Percentiles rank a stretch among this genome's conserved stretches.
These are phyloP conservation scores for Penicillium simplicissimum DNA, from an alignment of 495 filamentous ascomycete genomes.

Conservation along the genomic window DNA sequence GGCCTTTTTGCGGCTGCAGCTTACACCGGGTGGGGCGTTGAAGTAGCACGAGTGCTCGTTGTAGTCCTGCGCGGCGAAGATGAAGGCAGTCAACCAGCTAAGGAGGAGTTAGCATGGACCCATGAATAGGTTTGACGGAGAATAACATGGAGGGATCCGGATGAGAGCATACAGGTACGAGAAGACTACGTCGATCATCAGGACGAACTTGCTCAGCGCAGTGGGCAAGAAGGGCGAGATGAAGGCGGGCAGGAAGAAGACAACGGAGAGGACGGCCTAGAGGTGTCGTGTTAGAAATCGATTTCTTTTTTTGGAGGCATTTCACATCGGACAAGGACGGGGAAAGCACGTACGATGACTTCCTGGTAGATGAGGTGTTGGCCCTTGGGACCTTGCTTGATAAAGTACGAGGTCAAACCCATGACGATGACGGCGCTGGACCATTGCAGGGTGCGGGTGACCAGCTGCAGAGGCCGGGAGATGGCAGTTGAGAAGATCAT, in stretches of 20 bases:
- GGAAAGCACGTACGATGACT: slow-evolving; percentile 50
- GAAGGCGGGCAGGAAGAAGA: slow-evolving; percentile 59
- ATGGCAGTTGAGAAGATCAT: slow-evolving; percentile 36
- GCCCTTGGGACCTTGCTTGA: slow-evolving; percentile 41
- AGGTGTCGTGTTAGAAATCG: background rate
- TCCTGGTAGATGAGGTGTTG: slow-evolving; percentile 54
- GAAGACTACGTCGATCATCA: slow-evolving; percentile 60
- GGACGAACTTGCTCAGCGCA: slow-evolving; percentile 42
- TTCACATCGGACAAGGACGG: background rate
- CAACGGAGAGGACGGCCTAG: slow-evolving; percentile 55
- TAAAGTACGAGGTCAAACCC: slow-evolving; percentile 58
- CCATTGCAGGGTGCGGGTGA: slow-evolving; percentile 48
- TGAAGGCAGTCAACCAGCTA: slow-evolving; percentile 61
- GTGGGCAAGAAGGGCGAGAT: slow-evolving; percentile 52
- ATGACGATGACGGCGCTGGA: slow-evolving; percentile 60
- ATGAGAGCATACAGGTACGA: slow-evolving; percentile 53
- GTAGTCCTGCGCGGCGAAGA: slow-evolving; percentile 59
- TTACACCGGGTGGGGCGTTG: slow-evolving; percentile 31
- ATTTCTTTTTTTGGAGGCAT: too few species aligned
- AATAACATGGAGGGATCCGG: background rate
- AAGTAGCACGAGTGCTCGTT: slow-evolving; percentile 40
- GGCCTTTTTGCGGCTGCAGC: slow-evolving; percentile 43
- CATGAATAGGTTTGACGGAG: background rate
- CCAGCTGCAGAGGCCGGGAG: slow-evolving; percentile 40
- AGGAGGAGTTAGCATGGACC: slow-evolving; percentile 15